Evolutionary conservation across 2,329 filamentous ascomycete genomes (phyloP).

Genomic region (Kalaharituber pfeilii): DNA sequence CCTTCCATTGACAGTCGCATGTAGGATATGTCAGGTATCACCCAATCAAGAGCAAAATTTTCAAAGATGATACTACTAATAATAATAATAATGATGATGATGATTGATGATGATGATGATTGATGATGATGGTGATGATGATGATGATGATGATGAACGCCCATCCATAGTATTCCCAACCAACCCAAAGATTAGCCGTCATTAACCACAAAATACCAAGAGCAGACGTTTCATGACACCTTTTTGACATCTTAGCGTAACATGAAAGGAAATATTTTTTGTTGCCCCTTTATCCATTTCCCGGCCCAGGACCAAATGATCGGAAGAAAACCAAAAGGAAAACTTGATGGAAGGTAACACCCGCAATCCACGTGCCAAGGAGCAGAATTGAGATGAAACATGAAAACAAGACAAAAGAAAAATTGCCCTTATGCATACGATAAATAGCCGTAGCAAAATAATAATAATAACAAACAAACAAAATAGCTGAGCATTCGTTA

Average conservation of each 20-base stretch:
- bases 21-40: too few relatives aligned
- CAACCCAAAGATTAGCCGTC: conserved; percentile 1
- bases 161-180: conserved; percentile 1
- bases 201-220: neutral
- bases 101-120: too few relatives aligned
- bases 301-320: conserved; percentile 2
- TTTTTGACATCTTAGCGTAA: neutral
- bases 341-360: conserved; percentile 2
- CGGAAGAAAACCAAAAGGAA: neutral
- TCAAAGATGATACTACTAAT: too few relatives aligned
- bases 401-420: neutral
- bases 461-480: too few relatives aligned
- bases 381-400: neutral
- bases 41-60: too few relatives aligned
- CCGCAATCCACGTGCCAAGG: neutral
- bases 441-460: neutral
- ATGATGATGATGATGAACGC: neutral
- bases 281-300: neutral
- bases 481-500: neutral
- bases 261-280: neutral
- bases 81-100: too few relatives aligned
- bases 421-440: neutral
- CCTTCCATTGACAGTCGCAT: too few relatives aligned
- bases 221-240: neutral
- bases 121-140: too few relatives aligned